Conservation (phyloP, 2,329 filamentous ascomycete species). For the Colletotrichum sidae region DNA sequence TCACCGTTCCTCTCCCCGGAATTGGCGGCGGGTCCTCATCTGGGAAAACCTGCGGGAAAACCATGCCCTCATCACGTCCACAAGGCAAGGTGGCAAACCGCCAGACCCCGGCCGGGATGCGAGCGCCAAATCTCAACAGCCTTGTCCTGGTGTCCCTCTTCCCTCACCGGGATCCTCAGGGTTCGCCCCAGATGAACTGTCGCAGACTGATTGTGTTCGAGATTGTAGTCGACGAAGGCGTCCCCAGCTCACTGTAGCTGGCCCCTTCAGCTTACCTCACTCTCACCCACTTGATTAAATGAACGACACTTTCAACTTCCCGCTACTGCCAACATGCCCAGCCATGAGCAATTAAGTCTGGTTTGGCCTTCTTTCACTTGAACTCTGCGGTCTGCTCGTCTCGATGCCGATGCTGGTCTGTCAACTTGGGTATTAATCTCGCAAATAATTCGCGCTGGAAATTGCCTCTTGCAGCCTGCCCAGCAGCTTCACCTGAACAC, state of each 20-base stretch:
- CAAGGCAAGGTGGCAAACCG: neutral
- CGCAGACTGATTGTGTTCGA: slow-evolving; percentile 32
- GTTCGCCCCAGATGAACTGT: slow-evolving; percentile 30
- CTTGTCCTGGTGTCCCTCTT: neutral
- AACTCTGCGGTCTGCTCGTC: neutral
- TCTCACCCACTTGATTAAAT: slow-evolving; percentile 20
- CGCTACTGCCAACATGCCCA: slow-evolving; percentile 11
- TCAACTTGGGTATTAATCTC: slow-evolving; percentile 13
- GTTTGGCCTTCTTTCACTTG: neutral
- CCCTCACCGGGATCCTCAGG: slow-evolving; percentile 9
- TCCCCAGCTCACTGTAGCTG: slow-evolving; percentile 6
- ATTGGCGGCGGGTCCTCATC: slow-evolving; percentile 24
- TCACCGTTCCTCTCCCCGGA: slow-evolving; percentile 12
- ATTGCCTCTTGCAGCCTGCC: slow-evolving; percentile 17
- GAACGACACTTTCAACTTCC: slow-evolving; percentile 13
- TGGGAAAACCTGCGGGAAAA: slow-evolving; percentile 30
- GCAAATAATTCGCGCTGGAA: slow-evolving; percentile 35
- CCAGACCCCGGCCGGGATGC: slow-evolving; percentile 2
- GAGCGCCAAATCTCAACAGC: slow-evolving; percentile 1
- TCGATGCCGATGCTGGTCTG: neutral
- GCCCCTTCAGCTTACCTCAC: neutral
- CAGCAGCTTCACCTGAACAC: slow-evolving; percentile 24
- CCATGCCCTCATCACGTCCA: slow-evolving; percentile 3
- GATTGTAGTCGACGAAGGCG: slow-evolving; percentile 28
- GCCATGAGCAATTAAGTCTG: neutral